Base-by-base conservation (phyloP, 345 rosid genomes). In the Camelina laxa region DNA sequence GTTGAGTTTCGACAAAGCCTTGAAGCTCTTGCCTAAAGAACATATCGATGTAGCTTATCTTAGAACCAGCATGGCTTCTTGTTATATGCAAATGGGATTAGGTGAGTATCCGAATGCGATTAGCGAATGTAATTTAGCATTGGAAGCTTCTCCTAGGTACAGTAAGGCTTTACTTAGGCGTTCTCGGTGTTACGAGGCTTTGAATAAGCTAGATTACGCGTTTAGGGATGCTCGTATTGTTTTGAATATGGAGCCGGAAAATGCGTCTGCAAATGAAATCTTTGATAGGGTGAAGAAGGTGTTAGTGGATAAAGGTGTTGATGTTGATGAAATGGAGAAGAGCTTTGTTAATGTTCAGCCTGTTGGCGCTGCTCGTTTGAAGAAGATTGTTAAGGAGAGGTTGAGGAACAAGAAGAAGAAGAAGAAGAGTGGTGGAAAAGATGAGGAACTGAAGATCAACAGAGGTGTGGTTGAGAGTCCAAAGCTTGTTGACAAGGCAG, bases 41-140 rank as follows among this genome's bases (percentile, higher is more conserved):
- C 98, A 95, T 30, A 86, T 89, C 22, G 98, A 92, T 63, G 86
- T 90, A 1, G 97, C 98, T 44, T 87, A 88, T 83, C 78, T 95
- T 50, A 89, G 89, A 50, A 88, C 81, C 57, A 86, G 87, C 44
- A 95, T 95, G 98, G 99, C 99, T 21, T 81, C 87, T 60, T 92
- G 98, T 70, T 95, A 90, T 78, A 95, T 92, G 96, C 96, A 92
- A 61, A 77, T 95, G 96, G 99, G 99, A 65, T 62, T 95, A 5
- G 97, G 97, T 12, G 99, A 95, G 87, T 95, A 88, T 21, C 99
- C 98, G 1, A 87, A 91, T 59, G 99, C 99, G 3, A 92, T 95
- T 53, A 87, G 79, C 60, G 90, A 95, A 82, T 92, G 98, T 57
- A 90, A 90, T 80, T 77, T 86, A 69, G 98, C 99, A 48, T 73